phyloP scores from a whole-genome alignment of 73 alveolate genomes.

The Tetrahymena thermophila region DNA sequence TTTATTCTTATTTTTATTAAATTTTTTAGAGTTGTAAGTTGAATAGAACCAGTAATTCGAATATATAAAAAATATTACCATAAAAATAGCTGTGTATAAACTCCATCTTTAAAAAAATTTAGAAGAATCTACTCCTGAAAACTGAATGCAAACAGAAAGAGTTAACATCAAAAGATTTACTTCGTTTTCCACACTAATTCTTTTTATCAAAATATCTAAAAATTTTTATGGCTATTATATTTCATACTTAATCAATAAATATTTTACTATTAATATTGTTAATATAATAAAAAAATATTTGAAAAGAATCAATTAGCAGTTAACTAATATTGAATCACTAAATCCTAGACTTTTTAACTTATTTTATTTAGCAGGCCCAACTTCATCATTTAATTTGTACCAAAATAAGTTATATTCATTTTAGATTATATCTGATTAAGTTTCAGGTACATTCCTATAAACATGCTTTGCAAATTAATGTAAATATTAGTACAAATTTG shows the following conservation, averaged over 20 bases:
- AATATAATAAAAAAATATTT: too few species aligned
- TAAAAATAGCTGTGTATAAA: neutral
- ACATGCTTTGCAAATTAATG: neutral
- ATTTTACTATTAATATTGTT: too few species aligned
- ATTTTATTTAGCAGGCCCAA: neutral
- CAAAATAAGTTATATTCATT: neutral
- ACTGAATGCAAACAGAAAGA: neutral
- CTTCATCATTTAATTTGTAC: neutral
- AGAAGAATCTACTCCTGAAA: neutral
- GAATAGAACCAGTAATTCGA: neutral
- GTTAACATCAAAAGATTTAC: neutral
- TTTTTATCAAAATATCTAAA: neutral
- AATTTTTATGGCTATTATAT: neutral
- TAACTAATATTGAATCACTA: neutral
- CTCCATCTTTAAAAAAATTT: neutral
- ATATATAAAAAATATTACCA: neutral
- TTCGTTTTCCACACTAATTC: neutral
- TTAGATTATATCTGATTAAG: neutral
- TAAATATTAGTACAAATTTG: neutral
- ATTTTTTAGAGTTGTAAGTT: neutral
- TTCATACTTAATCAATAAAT: neutral
- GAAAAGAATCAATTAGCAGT: neutral
- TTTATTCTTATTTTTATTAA: neutral
- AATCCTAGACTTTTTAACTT: neutral
- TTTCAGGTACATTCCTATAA: neutral